Percentiles rank a stretch among this genome's conserved stretches.
phyloP scores from a whole-genome alignment of 2,329 filamentous ascomycete species.

The Fusarium pseudocircinatum region DNA sequence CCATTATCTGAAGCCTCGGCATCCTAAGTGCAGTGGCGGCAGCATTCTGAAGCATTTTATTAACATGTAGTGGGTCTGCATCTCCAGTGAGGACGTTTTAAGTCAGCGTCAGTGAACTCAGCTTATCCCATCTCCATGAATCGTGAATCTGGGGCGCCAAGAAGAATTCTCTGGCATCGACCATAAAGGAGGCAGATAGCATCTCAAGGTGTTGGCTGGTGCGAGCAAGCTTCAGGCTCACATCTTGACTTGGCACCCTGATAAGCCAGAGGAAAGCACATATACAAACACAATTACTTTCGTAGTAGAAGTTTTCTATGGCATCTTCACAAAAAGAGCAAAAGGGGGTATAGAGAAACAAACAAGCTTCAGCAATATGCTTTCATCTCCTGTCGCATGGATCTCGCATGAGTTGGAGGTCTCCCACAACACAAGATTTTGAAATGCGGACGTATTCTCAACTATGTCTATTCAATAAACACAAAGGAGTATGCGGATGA shows the following conservation, averaged over 20 bases:
- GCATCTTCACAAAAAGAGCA: too few species aligned
- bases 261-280: neutral
- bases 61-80: conserved; percentile 29
- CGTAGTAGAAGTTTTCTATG: too few species aligned
- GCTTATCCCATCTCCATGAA: conserved; percentile 44
- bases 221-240: conserved; percentile 44
- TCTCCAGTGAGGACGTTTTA: conserved; percentile 41
- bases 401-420: too few species aligned
- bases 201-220: conserved; percentile 43
- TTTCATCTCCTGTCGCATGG: too few species aligned
- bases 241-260: conserved; percentile 33
- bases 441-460: too few species aligned
- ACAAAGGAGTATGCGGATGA: too few species aligned
- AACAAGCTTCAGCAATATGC: too few species aligned
- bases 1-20: conserved; percentile 45
- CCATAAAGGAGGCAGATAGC: conserved; percentile 48
- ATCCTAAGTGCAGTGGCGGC: conserved; percentile 42
- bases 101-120: conserved; percentile 47
- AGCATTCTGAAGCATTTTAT: conserved; percentile 42
- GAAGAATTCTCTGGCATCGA: conserved; percentile 48
- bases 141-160: conserved; percentile 6
- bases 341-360: too few species aligned
- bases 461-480: too few species aligned
- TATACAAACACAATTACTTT: too few species aligned
- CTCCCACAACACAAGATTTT: too few species aligned